A percentile compares a stretch with the other conserved stretches of the same genome.
Conservation (phyloP, 23 red algal species). For the Gracilaria caudata region DNA sequence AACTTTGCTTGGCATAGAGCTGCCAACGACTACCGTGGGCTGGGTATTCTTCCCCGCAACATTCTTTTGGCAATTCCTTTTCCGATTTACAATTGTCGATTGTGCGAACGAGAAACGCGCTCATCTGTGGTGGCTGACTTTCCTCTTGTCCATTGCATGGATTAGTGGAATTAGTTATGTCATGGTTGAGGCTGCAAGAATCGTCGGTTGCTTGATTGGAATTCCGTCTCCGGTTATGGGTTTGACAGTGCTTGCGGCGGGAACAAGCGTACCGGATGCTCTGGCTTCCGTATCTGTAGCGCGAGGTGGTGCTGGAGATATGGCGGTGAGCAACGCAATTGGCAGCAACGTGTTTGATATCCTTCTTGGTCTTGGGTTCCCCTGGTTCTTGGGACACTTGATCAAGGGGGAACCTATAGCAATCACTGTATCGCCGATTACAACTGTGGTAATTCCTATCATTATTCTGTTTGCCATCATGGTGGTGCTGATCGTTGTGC, state of each 20-base stretch:
- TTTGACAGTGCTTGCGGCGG: conserved; percentile 72
- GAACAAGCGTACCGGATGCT: conserved; percentile 78
- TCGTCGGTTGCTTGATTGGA: conserved; percentile 71
- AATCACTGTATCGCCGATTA: conserved; percentile 56
- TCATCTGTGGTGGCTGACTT: conserved; percentile 61
- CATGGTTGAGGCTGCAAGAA: conserved; percentile 75
- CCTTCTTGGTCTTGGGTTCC: conserved; percentile 65
- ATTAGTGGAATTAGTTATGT: conserved; percentile 74
- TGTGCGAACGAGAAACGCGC: conserved; percentile 49
- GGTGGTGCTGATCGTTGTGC: conserved; percentile 29
- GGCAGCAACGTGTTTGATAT: conserved; percentile 83
- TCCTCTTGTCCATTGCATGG: conserved; percentile 58
- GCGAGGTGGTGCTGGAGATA: conserved; percentile 57
- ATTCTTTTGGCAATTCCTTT: conserved; percentile 60
- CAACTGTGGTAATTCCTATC: conserved; percentile 72
- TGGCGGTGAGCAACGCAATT: conserved; percentile 79
- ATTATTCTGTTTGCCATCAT: conserved; percentile 77
- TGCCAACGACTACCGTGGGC: conserved; percentile 28
- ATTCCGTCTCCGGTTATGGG: conserved; percentile 70
- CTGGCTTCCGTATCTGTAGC: conserved; percentile 75
- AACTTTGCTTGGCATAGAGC: conserved; percentile 45
- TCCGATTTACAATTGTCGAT: conserved; percentile 61
- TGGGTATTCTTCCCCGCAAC: conserved; percentile 62
- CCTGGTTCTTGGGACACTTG: conserved; percentile 73
- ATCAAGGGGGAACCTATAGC: conserved; percentile 24